A percentile compares a stretch with the other conserved stretches of the same genome.
Evolutionary conservation across 352 stramenopile genomes (phyloP).

Genomic region (Pythium utonaiense): DNA sequence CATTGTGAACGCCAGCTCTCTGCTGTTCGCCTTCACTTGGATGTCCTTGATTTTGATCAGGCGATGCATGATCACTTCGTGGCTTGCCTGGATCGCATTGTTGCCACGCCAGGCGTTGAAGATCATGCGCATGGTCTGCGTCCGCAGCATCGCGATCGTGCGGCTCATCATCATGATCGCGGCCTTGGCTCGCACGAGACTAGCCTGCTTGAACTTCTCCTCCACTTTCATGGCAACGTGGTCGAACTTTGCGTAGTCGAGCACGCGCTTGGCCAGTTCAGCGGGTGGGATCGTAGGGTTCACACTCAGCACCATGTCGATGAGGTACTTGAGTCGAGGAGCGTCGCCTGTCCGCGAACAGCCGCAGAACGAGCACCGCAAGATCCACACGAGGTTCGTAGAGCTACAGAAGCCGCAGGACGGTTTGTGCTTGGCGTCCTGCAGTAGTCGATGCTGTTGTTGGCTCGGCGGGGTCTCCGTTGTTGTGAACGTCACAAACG

Average conservation of each 20-base stretch:
- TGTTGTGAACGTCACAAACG: conserved; percentile 59
- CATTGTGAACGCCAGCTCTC: conserved; percentile 45
- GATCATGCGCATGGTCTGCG: conserved; percentile 73
- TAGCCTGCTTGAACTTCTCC: conserved; percentile 71
- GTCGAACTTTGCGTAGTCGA: conserved; percentile 81
- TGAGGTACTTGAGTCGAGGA: conserved; percentile 68
- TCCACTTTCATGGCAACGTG: conserved; percentile 71
- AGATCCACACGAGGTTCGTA: conserved; percentile 61
- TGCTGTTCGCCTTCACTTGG: conserved; percentile 41
- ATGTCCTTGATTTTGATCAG: conserved; percentile 69
- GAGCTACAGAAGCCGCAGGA: conserved; percentile 68
- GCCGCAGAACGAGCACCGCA: conserved; percentile 69
- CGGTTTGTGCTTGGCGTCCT: conserved; percentile 14
- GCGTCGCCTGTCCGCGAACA: conserved; percentile 69
- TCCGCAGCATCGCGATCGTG: conserved; percentile 46
- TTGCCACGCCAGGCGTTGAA: conserved; percentile 72
- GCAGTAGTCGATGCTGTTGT: conserved; percentile 34
- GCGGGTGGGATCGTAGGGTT: conserved; percentile 50
- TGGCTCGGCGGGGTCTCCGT: conserved; percentile 51
- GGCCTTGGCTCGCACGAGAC: conserved; percentile 65
- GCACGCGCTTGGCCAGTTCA: conserved; percentile 62
- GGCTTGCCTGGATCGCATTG: conserved; percentile 39
- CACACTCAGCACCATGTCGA: conserved; percentile 75
- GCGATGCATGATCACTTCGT: conserved; percentile 53
- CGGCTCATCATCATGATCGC: conserved; percentile 84